Evolutionary conservation across 352 stramenopile species (phyloP), one percentile per base, ranked within the genome.

Genomic region (Phytopythium litorale): DNA sequence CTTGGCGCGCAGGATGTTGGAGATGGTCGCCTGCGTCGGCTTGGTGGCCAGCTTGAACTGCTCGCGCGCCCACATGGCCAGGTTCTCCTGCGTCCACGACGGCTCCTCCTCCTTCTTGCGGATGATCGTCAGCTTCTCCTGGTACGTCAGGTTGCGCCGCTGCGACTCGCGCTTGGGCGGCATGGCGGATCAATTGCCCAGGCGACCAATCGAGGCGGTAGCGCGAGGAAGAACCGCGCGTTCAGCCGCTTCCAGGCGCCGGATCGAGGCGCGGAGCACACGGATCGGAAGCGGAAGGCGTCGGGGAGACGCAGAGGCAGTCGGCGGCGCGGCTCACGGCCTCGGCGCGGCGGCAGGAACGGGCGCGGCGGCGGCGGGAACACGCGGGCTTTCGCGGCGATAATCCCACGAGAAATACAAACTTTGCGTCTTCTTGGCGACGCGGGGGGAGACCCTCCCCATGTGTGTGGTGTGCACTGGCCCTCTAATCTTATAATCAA

Each of bases 1-100:
- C 56, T 77, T 76, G 43, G 58, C 56, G 43, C 76, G 70, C 56
- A 89, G 58, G 30, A 86, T 73, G 59, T 89, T 87, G 49, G 79
- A 89, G 68, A 89, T 86, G 16, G 79, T 86, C 56, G 77, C 77
- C 60, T 87, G 78, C 32, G 76, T 87, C n/a, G 78, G 80, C 56
- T 74, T 77, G 6, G 46, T 72, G 42, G 65, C 54, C 30, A 87
- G 70, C 23, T 66, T 56, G 59, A 89, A 86, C 61, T 75, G 63
- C 58, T 87, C 75, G 54, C 73, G 78, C 13, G 78, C 72, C 79
- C 79, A 89, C 19, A 74, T 60, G 56, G 73, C 71, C 56, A 87
- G 71, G 48, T 71, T 74, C 43, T 77, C 65, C 62, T 87, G 79
- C 51, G 73, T 87, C 78, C 78, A 86, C 4, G 63, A 42, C 12